Evolutionary conservation across 371 early-diverging fungal genomes (phyloP).

Genomic region (Amoeboaphelidium occidentale): DNA sequence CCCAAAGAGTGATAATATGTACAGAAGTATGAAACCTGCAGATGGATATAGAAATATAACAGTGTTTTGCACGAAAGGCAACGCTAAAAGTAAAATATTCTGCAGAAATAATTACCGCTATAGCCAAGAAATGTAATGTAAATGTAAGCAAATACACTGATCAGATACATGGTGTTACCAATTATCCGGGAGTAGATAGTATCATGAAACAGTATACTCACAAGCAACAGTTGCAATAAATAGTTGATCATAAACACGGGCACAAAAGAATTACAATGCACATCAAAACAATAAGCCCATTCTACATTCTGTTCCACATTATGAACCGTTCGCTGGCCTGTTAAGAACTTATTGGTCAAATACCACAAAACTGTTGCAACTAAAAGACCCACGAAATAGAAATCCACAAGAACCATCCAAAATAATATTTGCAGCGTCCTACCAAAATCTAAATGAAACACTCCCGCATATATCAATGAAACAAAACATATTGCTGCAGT

Average conservation of each 20-base stretch:
- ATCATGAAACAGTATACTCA: constrained; percentile 36
- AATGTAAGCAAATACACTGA: constrained; percentile 41
- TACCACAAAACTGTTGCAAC: constrained; percentile 44
- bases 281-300: constrained; percentile 78
- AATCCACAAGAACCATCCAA: constrained; percentile 49
- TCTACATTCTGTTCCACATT: constrained; percentile 64
- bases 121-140: constrained; percentile 56
- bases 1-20: constrained; percentile 30
- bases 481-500: constrained; percentile 20
- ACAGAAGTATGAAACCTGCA: constrained; percentile 33
- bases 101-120: not conserved
- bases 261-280: constrained; percentile 78
- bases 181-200: constrained; percentile 49
- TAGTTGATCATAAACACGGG: constrained; percentile 54
- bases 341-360: constrained; percentile 48
- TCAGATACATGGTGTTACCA: constrained; percentile 59
- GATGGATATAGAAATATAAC: constrained; percentile 64
- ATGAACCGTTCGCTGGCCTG: constrained; percentile 39
- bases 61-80: constrained; percentile 67
- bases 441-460: constrained; percentile 44
- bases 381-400: constrained; percentile 32
- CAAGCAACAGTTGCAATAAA: constrained; percentile 65
- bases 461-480: constrained; percentile 9
- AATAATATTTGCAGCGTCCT: constrained; percentile 34
- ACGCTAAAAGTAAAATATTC: constrained; percentile 18